Base-by-base conservation (phyloP, 805 yeast species). In the Candida jianshihensis region DNA sequence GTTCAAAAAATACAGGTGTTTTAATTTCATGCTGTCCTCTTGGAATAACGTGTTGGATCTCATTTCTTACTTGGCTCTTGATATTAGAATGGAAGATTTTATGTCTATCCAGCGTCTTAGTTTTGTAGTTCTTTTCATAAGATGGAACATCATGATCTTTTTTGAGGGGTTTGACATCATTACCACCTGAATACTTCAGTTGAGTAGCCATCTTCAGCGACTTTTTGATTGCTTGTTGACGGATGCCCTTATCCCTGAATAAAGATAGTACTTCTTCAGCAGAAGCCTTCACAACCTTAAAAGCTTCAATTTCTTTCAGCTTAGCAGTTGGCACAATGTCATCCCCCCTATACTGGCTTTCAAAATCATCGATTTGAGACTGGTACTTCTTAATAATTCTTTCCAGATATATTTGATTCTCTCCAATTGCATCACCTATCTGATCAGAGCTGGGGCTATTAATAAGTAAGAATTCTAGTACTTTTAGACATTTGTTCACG, bases 401-500 rank as follows among this genome's bases (percentile, higher is more conserved):
- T 19, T 29, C 31, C 16, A 29, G 8, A 19, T 29, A 29, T 13
- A 29, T 18, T 11, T 29, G 31, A 19, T 29, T 29, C 6, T 22
- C 14, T 4, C 31, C 31, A 19, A 29, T 29, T 5, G 24, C 19
- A 16, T 11, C 19, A 5, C 5, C 16, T 9, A 21, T 9, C 9
- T 21, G 10, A 6, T 21, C 13, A 4, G 26, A 14, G 15, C 15
- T 10, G 57, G 54, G 54, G 56, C 33, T 60, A 59, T 38, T 7
- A 6, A 63, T 34, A 19, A 63, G 26, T 31, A 64, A 26, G 36
- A 46, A 56, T 34, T 62, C 65, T 10, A 61, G 25, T 13, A 63
- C 58, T 17, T 53, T 54, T 18, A 63, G 34, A 43, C 68, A 61
- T 41, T 64, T 64, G 33, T 57, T 44, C 3, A 64, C 60, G 5